Conservation (phyloP, 306 rosid genomes). For the Rubus idaeus region DNA sequence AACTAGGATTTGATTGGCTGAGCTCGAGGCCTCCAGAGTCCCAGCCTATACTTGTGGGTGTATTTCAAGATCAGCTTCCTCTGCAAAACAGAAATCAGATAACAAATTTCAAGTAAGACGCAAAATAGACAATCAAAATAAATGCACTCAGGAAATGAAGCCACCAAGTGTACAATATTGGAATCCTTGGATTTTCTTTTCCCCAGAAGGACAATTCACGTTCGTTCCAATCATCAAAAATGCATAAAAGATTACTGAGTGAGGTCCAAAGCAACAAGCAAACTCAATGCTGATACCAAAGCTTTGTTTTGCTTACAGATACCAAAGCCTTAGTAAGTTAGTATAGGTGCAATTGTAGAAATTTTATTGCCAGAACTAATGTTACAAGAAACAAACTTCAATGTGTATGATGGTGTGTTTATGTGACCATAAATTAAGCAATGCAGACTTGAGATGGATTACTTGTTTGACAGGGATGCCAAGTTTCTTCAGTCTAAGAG, state of each 20-base stretch:
- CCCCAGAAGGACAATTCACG: not conserved
- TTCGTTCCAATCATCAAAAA: not conserved
- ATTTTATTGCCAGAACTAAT: not conserved
- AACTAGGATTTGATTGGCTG: constrained; percentile 46
- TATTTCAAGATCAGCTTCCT: constrained; percentile 82
- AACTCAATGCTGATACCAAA: not conserved
- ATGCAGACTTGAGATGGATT: constrained; percentile 12
- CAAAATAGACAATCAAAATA: not conserved
- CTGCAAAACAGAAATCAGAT: constrained; percentile 45
- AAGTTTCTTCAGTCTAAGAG: constrained; percentile 76
- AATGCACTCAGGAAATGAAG: not conserved
- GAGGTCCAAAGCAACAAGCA: not conserved
- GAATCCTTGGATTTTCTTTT: not conserved
- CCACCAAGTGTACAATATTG: not conserved
- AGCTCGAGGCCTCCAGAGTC: constrained; percentile 84
- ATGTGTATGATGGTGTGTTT: not conserved
- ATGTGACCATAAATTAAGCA: not conserved
- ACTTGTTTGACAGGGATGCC: constrained; percentile 89
- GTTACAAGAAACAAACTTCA: not conserved
- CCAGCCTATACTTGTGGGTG: constrained; percentile 78
- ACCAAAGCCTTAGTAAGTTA: not conserved
- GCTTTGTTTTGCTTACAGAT: not conserved
- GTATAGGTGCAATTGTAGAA: not conserved
- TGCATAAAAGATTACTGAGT: not conserved
- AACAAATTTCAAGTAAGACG: not conserved